Conservation (phyloP, 352 stramenopile species). For the Globisporangium splendens region DNA sequence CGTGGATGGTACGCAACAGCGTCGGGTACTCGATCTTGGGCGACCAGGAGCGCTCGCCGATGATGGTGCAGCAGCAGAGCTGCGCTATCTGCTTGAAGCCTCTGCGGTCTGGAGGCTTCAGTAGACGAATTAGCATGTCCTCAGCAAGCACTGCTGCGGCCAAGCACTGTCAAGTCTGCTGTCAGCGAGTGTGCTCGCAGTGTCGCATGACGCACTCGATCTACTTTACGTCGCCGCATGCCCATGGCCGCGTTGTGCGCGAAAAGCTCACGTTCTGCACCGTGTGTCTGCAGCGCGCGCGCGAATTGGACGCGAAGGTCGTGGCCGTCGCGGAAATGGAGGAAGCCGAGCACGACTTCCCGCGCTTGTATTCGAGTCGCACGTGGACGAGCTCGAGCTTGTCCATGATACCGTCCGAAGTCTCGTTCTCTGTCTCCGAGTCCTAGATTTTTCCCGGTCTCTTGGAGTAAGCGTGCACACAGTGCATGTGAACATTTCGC, state of each 20-base stretch:
- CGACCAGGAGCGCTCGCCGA: background rate
- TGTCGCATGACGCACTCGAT: background rate
- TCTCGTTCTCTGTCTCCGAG: background rate
- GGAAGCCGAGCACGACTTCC: background rate
- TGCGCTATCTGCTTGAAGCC: background rate
- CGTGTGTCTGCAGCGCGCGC: background rate
- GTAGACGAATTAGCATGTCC: background rate
- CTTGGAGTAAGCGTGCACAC: no score
- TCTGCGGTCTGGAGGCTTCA: background rate
- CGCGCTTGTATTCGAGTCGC: background rate
- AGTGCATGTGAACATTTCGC: no score
- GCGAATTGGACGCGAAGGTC: background rate
- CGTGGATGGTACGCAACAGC: constrained; percentile 5
- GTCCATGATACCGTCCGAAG: background rate
- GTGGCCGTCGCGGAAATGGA: background rate
- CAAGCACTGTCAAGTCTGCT: background rate
- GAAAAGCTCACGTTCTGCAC: background rate
- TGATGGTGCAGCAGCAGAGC: background rate
- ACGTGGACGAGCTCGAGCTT: background rate
- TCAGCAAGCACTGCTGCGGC: background rate
- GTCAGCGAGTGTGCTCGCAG: background rate
- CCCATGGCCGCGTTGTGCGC: background rate
- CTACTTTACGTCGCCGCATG: background rate
- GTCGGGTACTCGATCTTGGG: no score
- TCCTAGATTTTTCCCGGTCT: no score